Conservation (phyloP, 805 yeast species). For the Maudiozyma turicensis region DNA sequence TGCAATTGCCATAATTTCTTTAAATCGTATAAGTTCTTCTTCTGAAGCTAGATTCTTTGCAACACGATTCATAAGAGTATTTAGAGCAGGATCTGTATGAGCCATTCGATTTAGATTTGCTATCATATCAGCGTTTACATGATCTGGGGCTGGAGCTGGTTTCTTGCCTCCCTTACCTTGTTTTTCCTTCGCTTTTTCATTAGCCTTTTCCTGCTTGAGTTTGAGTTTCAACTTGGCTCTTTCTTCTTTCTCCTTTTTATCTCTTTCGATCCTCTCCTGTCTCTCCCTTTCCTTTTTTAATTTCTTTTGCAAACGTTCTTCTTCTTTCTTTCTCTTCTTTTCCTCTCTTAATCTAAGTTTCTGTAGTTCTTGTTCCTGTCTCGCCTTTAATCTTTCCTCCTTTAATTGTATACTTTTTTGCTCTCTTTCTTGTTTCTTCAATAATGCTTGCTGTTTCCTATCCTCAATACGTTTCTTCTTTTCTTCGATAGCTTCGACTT, state of each 20-base stretch:
- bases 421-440: constrained; percentile 20
- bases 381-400: constrained; percentile 17
- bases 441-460: constrained; percentile 19
- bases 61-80: constrained; percentile 69
- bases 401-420: constrained; percentile 10
- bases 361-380: constrained; percentile 12
- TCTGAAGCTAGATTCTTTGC: constrained; percentile 73
- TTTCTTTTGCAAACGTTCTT: constrained; percentile 9
- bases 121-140: constrained; percentile 41
- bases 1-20: constrained; percentile 70
- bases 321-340: constrained; percentile 15
- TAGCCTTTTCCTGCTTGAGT: background rate
- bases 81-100: constrained; percentile 54
- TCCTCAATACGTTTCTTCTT: constrained; percentile 19
- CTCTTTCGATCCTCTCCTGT: background rate
- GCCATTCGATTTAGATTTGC: constrained; percentile 79
- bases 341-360: constrained; percentile 16
- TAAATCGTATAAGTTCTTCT: constrained; percentile 68
- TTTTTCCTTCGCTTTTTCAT: background rate
- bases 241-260: constrained; percentile 4
- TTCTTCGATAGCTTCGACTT: constrained; percentile 28
- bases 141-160: background rate
- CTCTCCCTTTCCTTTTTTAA: constrained; percentile 1
- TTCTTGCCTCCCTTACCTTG: background rate
- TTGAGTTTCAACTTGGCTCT: constrained; percentile 8